Conservation (phyloP, 305 asterid genomes). For the Fraxinus paxiana region DNA sequence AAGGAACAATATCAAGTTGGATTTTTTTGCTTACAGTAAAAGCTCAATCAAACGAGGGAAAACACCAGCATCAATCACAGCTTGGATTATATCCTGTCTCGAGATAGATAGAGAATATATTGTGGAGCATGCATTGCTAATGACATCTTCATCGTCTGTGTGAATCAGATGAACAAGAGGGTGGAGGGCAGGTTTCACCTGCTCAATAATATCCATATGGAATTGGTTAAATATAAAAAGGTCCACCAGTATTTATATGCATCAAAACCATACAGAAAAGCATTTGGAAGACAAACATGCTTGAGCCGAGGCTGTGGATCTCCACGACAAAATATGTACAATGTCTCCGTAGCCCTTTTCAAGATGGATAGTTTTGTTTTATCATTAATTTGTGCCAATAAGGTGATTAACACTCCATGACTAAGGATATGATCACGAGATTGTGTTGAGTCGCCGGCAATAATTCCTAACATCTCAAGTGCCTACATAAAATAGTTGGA, state of each 20-base stretch:
- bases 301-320: not conserved
- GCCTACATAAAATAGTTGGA: not conserved
- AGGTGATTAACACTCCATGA: not conserved
- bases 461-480: not conserved
- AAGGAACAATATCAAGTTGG: not conserved
- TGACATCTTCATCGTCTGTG: not conserved
- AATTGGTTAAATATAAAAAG: not conserved
- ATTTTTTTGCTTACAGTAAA: not conserved
- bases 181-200: not conserved
- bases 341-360: slow-evolving; percentile 46
- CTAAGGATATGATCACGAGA: not conserved
- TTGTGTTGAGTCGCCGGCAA: not conserved
- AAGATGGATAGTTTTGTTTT: slow-evolving; percentile 41
- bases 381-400: not conserved
- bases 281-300: not conserved
- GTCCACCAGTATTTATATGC: not conserved
- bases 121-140: not conserved
- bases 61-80: not conserved
- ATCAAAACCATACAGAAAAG: not conserved
- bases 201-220: not conserved
- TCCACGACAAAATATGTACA: slow-evolving; percentile 11
- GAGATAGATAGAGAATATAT: not conserved
- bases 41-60: not conserved
- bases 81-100: not conserved
- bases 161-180: not conserved